phyloP scores from a whole-genome alignment of 108 stramenopile genomes.

The Parietichytrium sp. region DNA sequence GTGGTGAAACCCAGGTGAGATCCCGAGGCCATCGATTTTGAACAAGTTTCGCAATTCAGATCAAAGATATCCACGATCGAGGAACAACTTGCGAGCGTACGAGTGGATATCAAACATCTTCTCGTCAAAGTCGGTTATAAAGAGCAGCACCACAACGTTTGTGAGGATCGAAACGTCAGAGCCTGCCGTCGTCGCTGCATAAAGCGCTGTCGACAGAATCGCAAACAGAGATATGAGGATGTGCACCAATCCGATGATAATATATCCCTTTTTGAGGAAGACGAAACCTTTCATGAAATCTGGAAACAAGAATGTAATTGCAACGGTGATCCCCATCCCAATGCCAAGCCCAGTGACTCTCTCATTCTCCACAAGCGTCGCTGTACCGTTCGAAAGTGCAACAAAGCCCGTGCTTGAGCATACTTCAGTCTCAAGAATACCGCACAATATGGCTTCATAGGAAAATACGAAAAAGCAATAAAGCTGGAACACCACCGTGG shows the following conservation, averaged over 20 bases:
- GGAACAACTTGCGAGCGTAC: background rate
- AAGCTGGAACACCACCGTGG: background rate
- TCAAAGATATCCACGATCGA: no score
- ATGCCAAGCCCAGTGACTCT: background rate
- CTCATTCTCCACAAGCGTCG: background rate
- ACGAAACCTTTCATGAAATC: constrained; percentile 27
- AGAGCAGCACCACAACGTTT: constrained; percentile 28
- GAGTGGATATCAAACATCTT: constrained; percentile 21
- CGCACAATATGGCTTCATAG: constrained; percentile 1
- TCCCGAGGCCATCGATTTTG: no score
- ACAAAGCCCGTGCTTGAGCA: background rate
- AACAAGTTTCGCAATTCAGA: no score
- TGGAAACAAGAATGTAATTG: constrained; percentile 10
- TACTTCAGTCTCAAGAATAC: background rate
- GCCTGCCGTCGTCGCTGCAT: background rate
- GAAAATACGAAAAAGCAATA: background rate
- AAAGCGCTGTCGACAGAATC: background rate
- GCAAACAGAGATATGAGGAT: background rate
- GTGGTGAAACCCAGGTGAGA: no score
- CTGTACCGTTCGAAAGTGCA: background rate
- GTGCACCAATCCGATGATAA: background rate
- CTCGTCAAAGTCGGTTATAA: constrained; percentile 23
- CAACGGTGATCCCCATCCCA: background rate
- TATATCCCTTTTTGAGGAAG: background rate
- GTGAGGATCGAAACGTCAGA: constrained; percentile 11